These are phyloP conservation scores for Forsythia viridissima DNA, from an alignment of 257 asterid species.

Conservation along the genomic window DNA sequence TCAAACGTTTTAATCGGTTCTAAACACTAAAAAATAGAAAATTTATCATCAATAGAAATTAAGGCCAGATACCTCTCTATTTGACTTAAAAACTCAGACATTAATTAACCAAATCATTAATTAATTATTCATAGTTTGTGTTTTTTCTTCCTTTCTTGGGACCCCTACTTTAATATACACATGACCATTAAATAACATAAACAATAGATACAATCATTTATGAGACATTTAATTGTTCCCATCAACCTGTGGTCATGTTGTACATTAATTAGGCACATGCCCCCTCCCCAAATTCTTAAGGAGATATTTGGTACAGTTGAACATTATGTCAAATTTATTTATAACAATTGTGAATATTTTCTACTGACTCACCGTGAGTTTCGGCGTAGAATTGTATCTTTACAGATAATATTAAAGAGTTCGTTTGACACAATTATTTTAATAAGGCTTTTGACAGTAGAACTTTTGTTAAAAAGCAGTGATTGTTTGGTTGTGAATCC, in stretches of 20 bases:
- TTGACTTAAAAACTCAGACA: not conserved
- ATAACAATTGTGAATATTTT: not conserved
- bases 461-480: no score
- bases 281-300: constrained; percentile 19
- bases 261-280: constrained; percentile 55
- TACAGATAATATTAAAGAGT: no score
- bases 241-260: constrained; percentile 50
- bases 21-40: not conserved
- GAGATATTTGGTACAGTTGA: not conserved
- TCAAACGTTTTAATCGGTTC: not conserved
- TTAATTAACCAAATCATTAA: not conserved
- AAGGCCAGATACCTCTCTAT: not conserved
- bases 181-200: constrained; percentile 5
- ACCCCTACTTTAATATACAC: constrained; percentile 15
- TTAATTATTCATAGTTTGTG: not conserved
- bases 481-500: no score
- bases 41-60: not conserved
- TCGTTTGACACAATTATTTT: no score
- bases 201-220: constrained; percentile 34
- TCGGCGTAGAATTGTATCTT: not conserved
- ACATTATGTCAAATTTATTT: not conserved
- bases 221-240: constrained; percentile 28
- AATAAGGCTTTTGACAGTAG: no score
- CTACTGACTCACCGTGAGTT: not conserved
- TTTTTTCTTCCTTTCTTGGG: not conserved